Conservation (phyloP, 1,284 basidiomycete species). For the Malassezia vespertilionis region DNA sequence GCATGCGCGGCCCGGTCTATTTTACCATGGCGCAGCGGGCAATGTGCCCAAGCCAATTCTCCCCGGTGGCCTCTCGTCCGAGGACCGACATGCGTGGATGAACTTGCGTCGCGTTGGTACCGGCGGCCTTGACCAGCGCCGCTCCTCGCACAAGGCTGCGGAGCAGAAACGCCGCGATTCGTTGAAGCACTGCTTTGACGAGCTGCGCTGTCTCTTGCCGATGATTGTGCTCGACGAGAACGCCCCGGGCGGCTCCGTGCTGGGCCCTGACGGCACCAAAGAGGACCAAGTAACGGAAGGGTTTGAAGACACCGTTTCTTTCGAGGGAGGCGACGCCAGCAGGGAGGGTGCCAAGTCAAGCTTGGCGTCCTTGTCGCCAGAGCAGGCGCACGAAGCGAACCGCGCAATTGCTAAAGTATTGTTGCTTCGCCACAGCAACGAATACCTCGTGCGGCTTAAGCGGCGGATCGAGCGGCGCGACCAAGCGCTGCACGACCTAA, state of each 20-base stretch:
- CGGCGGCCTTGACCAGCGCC: conserved; percentile 53
- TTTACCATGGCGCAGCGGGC: not conserved
- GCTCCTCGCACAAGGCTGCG: conserved; percentile 88
- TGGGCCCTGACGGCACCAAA: conserved; percentile 35
- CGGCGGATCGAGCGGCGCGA: conserved; percentile 72
- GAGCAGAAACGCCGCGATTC: conserved; percentile 94
- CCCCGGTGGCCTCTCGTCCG: conserved; percentile 24
- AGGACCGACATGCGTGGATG: conserved; percentile 34
- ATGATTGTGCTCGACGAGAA: conserved; percentile 42
- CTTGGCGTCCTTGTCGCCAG: conserved; percentile 4
- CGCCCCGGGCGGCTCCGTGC: conserved; percentile 36
- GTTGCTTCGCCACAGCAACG: conserved; percentile 75
- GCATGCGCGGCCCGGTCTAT: not conserved
- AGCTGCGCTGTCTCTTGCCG: conserved; percentile 73
- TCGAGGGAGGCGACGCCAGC: not conserved
- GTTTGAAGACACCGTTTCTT: conserved; percentile 23
- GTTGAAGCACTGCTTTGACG: conserved; percentile 89
- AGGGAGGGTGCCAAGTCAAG: not conserved
- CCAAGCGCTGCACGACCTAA: conserved; percentile 61
- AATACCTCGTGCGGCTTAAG: conserved; percentile 67
- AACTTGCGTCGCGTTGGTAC: conserved; percentile 21
- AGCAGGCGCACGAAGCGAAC: conserved; percentile 35
- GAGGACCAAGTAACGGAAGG: conserved; percentile 37
- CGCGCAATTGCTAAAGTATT: conserved; percentile 91
- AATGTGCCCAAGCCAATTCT: conserved; percentile 25